Evolutionary conservation across 2,329 filamentous ascomycete genomes (phyloP).

Genomic region (Scolecobasidium constrictum): DNA sequence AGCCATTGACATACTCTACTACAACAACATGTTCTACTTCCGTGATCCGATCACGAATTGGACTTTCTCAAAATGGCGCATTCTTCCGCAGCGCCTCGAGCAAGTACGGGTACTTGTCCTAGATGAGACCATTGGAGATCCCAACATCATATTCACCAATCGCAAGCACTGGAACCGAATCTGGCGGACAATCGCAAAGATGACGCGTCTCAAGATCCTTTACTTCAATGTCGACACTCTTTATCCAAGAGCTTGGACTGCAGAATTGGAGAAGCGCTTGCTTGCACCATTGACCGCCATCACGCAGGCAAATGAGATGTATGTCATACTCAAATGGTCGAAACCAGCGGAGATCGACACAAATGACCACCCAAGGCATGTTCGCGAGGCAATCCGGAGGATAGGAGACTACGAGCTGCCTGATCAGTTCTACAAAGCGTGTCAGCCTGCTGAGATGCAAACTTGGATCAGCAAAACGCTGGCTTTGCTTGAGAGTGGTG

Average conservation of each 20-base stretch:
- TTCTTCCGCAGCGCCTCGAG: conserved; percentile 3
- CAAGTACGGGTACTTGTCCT: conserved; percentile 3
- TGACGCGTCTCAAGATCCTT: conserved; percentile 3
- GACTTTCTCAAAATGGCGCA: conserved; percentile 4
- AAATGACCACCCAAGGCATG: neutral
- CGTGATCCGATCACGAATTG: conserved; percentile 4
- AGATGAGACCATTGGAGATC: conserved; percentile 8
- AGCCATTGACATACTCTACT: conserved; percentile 1
- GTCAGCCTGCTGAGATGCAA: neutral
- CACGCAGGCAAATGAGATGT: neutral
- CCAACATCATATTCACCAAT: neutral
- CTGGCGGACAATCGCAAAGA: conserved; percentile 1
- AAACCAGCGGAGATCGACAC: neutral
- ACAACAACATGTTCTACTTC: conserved; percentile 7
- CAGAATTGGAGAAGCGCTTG: conserved; percentile 1
- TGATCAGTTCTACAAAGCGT: neutral
- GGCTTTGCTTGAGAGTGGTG: neutral
- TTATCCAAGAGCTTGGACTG: conserved; percentile 5
- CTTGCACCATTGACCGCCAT: neutral
- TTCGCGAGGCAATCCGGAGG: neutral
- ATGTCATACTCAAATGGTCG: conserved; percentile 3
- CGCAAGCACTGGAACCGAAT: conserved; percentile 1
- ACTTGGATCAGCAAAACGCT: neutral
- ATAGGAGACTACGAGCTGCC: neutral
- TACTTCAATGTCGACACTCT: conserved; percentile 8